These are phyloP conservation scores for Aristolochia fimbriata DNA, from an alignment of 164 flowering plant species.

Conservation along the genomic window DNA sequence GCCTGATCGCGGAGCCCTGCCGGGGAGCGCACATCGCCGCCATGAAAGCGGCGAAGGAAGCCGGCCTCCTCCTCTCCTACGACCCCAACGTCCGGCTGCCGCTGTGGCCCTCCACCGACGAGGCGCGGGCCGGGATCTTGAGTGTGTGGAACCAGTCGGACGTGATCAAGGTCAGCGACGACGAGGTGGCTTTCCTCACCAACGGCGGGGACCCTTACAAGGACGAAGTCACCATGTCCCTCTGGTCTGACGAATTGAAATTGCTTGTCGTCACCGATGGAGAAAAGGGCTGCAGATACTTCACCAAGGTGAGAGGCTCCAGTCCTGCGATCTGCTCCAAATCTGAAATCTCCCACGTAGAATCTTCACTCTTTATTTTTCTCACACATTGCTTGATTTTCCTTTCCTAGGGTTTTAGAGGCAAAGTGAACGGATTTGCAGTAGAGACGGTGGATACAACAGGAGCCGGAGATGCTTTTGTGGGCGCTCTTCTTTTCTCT, in stretches of 20 bases:
- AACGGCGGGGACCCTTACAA: constrained; percentile 30
- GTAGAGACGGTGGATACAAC: constrained; percentile 68
- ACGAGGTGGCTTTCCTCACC: constrained; percentile 60
- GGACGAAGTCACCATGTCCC: constrained; percentile 39
- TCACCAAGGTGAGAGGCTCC: constrained; percentile 35
- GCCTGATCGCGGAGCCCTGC: constrained; percentile 65
- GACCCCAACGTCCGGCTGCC: constrained; percentile 71
- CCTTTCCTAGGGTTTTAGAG: constrained; percentile 41
- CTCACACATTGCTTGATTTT: background rate
- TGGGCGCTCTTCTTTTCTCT: constrained; percentile 42
- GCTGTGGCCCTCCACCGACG: constrained; percentile 61
- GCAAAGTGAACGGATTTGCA: constrained; percentile 38
- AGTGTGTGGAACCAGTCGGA: constrained; percentile 77
- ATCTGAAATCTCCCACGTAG: background rate
- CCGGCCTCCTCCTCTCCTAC: constrained; percentile 59
- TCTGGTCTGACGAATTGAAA: constrained; percentile 52
- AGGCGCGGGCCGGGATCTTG: constrained; percentile 42
- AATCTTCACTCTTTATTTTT: background rate
- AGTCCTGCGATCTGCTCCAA: background rate
- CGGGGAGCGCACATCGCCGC: constrained; percentile 72
- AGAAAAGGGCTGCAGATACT: constrained; percentile 70
- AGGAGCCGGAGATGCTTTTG: constrained; percentile 85
- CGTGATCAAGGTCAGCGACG: constrained; percentile 68
- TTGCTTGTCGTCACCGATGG: constrained; percentile 69
- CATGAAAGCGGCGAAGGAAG: constrained; percentile 54